Evolutionary conservation across 176 grass and related monocot genomes (phyloP).

Genomic region (Puccinellia tenuiflora): DNA sequence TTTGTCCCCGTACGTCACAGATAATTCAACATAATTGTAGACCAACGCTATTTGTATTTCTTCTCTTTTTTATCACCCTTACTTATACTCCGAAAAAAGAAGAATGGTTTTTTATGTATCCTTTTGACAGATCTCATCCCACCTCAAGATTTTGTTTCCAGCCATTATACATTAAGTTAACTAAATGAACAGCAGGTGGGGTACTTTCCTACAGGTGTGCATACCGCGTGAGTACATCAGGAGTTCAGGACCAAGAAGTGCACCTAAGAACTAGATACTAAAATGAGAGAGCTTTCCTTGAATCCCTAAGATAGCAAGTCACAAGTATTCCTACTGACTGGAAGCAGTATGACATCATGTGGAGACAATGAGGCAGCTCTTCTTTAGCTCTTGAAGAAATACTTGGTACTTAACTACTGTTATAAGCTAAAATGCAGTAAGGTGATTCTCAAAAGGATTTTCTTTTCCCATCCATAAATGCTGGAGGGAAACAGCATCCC

Average conservation of each 20-base stretch:
- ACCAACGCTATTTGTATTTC: not conserved
- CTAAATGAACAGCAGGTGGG: not conserved
- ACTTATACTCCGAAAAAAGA: not conserved
- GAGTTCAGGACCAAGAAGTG: not conserved
- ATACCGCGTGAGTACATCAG: not conserved
- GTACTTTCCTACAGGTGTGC: not conserved
- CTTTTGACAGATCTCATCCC: not conserved
- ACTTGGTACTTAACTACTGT: not conserved
- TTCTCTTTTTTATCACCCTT: not conserved
- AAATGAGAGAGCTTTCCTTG: not conserved
- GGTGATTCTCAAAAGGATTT: not conserved
- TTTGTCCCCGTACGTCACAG: not conserved
- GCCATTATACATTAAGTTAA: not conserved
- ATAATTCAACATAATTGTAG: not conserved
- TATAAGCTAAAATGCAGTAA: not conserved
- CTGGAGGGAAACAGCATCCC: slow-evolving; percentile 4
- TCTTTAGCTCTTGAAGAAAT: slow-evolving; percentile 3
- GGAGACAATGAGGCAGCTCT: not conserved
- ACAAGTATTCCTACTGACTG: not conserved
- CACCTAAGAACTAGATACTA: not conserved
- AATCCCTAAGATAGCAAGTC: not conserved
- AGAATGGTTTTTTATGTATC: not conserved
- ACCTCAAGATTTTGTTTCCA: not conserved
- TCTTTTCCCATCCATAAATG: not conserved
- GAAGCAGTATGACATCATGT: not conserved